A percentile compares a stretch with the other conserved stretches of the same genome.
Evolutionary conservation across 495 filamentous ascomycete species (phyloP).

Genomic region (Cairneyella variabilis): DNA sequence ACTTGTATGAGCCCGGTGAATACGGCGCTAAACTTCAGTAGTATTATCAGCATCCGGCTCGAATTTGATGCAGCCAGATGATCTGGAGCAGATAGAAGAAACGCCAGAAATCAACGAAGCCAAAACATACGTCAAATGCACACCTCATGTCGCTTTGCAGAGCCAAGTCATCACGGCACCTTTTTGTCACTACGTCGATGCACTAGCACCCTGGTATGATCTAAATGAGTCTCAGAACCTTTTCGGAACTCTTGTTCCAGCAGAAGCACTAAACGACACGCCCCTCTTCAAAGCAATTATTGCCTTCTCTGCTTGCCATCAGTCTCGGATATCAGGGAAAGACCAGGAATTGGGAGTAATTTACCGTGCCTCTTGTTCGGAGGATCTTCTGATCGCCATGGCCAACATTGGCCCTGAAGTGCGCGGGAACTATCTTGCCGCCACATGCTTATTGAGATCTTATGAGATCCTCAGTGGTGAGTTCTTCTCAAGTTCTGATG

Average conservation of each 20-base stretch:
- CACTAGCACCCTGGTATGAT: conserved; percentile 37
- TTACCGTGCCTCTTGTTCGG: conserved; percentile 21
- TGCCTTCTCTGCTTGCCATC: conserved; percentile 31
- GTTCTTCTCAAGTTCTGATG: conserved; percentile 15
- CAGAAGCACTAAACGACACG: conserved; percentile 26
- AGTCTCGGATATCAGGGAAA: conserved; percentile 11
- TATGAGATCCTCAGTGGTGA: conserved; percentile 34
- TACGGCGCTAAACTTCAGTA: too few species aligned
- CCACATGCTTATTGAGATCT: conserved; percentile 35
- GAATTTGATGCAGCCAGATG: too few species aligned
- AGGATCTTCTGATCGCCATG: conserved; percentile 15
- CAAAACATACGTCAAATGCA: conserved; percentile 7
- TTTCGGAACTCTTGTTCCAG: conserved; percentile 30
- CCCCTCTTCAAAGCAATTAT: conserved; percentile 35
- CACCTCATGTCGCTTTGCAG: conserved; percentile 24
- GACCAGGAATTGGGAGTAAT: conserved; percentile 8
- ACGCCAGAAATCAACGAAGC: not conserved
- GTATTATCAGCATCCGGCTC: too few species aligned
- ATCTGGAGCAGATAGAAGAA: not conserved
- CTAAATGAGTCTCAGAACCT: conserved; percentile 29
- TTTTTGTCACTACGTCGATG: conserved; percentile 31
- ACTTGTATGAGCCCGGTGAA: too few species aligned
- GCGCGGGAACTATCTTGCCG: conserved; percentile 26
- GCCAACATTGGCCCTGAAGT: not conserved
- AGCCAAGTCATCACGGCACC: conserved; percentile 22